phyloP scores from a whole-genome alignment of 441 rosid species.

The Corymbia citriodora region DNA sequence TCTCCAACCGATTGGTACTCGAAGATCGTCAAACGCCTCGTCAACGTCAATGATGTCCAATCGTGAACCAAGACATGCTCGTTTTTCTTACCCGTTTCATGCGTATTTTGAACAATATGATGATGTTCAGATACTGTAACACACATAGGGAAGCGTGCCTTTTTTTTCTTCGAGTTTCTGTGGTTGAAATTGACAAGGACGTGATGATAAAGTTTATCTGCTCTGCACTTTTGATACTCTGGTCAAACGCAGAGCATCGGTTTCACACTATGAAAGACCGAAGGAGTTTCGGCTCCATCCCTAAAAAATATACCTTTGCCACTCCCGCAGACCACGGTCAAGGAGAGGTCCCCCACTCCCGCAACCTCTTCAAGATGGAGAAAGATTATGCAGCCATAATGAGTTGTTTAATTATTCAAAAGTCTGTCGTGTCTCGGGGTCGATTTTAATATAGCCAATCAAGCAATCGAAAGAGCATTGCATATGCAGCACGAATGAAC shows the following conservation, averaged over 20 bases:
- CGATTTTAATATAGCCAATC: neutral
- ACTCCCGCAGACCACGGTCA: neutral
- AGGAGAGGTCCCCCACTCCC: neutral
- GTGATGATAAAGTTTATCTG: neutral
- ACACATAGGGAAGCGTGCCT: no score
- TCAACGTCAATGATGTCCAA: neutral
- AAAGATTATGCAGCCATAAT: neutral
- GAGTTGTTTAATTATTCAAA: neutral
- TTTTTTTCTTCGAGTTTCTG: neutral
- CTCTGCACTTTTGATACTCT: neutral
- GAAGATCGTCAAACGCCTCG: neutral
- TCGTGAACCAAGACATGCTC: neutral
- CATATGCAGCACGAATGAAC: neutral
- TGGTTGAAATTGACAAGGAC: neutral
- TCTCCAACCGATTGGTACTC: neutral
- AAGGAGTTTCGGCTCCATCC: neutral
- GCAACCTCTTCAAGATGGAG: neutral
- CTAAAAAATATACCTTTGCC: neutral
- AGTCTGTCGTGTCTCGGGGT: neutral
- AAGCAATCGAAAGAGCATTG: neutral
- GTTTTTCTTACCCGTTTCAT: neutral
- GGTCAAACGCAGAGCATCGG: neutral
- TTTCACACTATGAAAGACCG: neutral
- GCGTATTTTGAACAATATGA: neutral
- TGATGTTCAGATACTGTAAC: neutral